phyloP scores from a whole-genome alignment of 176 grass and related monocot species.

The Raddia guianensis region DNA sequence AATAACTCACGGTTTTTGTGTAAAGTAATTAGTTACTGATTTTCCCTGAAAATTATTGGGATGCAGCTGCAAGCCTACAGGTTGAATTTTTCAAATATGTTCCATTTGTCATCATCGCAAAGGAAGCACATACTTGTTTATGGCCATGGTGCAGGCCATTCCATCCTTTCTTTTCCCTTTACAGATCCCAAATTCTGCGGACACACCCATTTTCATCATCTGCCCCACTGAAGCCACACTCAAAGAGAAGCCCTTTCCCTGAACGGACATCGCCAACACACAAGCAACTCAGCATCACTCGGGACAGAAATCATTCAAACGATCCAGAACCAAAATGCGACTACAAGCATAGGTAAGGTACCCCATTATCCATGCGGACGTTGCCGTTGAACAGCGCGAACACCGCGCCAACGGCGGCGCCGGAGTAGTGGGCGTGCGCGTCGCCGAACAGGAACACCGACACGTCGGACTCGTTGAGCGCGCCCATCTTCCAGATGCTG shows the following conservation, averaged over 20 bases:
- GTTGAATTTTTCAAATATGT: constrained; percentile 12
- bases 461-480: constrained; percentile 65
- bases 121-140: constrained; percentile 68
- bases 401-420: constrained; percentile 60
- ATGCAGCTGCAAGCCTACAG: background rate
- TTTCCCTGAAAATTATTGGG: background rate
- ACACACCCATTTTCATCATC: constrained; percentile 82
- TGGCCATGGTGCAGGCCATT: constrained; percentile 80
- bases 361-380: constrained; percentile 73
- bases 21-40: background rate
- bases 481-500: constrained; percentile 85
- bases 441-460: constrained; percentile 85
- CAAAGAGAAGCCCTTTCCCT: constrained; percentile 85
- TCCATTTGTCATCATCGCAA: background rate
- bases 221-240: constrained; percentile 70
- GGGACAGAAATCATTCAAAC: background rate
- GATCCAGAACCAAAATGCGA: background rate
- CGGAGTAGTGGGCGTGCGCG: constrained; percentile 67
- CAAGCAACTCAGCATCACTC: constrained; percentile 11
- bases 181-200: constrained; percentile 72
- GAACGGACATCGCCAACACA: constrained; percentile 29
- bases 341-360: constrained; percentile 45
- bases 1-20: background rate
- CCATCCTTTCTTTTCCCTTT: constrained; percentile 98
- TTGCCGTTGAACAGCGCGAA: constrained; percentile 84